phyloP scores from a whole-genome alignment of 805 yeast species.

The Yarrowia sp. region DNA sequence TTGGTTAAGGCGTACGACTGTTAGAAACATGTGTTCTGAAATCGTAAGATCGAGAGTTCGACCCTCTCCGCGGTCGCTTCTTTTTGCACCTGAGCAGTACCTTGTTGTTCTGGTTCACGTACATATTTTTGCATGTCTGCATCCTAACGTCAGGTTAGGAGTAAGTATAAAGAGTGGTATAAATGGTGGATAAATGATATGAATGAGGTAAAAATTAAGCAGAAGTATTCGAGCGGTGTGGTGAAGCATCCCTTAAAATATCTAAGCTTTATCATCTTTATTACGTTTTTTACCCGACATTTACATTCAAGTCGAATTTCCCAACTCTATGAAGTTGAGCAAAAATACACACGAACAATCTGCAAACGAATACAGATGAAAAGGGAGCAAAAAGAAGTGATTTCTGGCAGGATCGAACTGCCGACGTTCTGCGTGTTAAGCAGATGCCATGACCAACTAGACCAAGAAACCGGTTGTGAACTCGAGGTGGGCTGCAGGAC shows the following conservation, averaged over 20 bases:
- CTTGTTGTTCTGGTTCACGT: not conserved
- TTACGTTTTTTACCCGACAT: not conserved
- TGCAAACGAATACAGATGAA: not conserved
- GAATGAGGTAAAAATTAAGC: no score
- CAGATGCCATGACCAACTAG: conserved; percentile 99
- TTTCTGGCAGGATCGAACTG: conserved; percentile 94
- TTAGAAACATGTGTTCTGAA: not conserved
- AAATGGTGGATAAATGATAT: no score
- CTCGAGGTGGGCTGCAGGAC: not conserved
- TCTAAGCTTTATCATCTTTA: no score
- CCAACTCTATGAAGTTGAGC: not conserved
- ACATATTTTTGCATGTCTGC: not conserved
- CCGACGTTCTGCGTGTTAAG: conserved; percentile 99
- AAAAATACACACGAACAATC: not conserved
- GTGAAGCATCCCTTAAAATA: no score
- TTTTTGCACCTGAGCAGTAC: not conserved
- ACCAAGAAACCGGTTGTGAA: conserved; percentile 49
- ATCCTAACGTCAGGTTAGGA: no score
- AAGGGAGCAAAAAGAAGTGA: not conserved
- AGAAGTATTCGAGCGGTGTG: no score
- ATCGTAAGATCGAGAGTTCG: not conserved
- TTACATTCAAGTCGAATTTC: no score
- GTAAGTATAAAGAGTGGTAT: no score
- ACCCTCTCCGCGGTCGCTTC: not conserved
- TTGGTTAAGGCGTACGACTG: not conserved